Evolutionary conservation across 495 filamentous ascomycete species (phyloP).

Genomic region (Annulohypoxylon maeteangense): DNA sequence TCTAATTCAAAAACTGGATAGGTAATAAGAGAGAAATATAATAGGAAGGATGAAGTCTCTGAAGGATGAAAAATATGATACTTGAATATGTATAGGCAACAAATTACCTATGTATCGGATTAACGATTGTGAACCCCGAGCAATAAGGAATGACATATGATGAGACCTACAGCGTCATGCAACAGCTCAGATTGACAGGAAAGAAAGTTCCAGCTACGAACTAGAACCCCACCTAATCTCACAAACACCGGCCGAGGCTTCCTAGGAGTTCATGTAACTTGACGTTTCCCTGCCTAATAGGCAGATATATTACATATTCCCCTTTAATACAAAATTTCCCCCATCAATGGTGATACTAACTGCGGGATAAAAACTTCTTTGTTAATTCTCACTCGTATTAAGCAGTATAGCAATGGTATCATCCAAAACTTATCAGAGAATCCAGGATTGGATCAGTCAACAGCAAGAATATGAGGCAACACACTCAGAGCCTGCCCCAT

Average conservation of each 20-base stretch:
- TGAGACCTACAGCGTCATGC: neutral
- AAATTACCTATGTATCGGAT: neutral
- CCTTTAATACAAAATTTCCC: neutral
- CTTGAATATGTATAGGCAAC: neutral
- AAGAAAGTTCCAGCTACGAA: neutral
- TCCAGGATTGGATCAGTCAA: constrained; percentile 52
- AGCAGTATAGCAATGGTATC: constrained; percentile 23
- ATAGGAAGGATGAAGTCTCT: neutral
- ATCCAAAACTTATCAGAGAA: constrained; percentile 38
- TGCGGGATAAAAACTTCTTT: neutral
- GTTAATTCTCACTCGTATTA: neutral
- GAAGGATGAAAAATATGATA: neutral
- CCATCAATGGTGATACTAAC: neutral
- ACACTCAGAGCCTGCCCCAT: constrained; percentile 35
- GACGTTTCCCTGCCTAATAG: no score
- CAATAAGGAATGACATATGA: neutral
- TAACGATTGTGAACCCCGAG: neutral
- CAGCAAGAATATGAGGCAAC: constrained; percentile 42
- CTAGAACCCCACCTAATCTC: neutral
- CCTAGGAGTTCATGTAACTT: neutral
- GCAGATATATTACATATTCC: neutral
- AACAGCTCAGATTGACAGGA: neutral
- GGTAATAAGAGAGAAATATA: neutral
- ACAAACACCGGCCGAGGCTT: neutral
- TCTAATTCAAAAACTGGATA: neutral